Percentiles rank a stretch among this genome's conserved stretches.
phyloP scores from a whole-genome alignment of 164 flowering plant genomes.

The Sedum album region DNA sequence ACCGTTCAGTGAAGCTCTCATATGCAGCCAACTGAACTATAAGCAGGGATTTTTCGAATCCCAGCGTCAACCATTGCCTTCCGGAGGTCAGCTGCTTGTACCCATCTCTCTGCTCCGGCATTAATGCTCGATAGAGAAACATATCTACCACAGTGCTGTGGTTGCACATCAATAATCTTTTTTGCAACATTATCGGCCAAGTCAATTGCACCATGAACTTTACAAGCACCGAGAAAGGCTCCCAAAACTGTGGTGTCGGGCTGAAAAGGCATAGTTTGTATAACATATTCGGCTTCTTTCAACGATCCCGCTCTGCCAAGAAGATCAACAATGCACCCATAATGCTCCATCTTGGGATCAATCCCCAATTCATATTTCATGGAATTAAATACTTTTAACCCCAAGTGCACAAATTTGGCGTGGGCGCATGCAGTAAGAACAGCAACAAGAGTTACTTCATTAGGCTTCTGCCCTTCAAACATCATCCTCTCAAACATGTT shows the following conservation, averaged over 20 bases:
- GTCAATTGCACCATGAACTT: conserved; percentile 50
- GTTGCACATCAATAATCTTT: conserved; percentile 47
- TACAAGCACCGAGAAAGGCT: conserved; percentile 74
- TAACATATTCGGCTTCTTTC: conserved; percentile 41
- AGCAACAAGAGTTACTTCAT: conserved; percentile 57
- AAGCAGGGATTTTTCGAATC: conserved; percentile 44
- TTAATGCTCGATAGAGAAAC: conserved; percentile 49
- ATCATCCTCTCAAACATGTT: conserved; percentile 52
- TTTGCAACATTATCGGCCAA: conserved; percentile 42
- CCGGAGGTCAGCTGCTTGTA: conserved; percentile 44
- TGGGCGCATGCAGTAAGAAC: conserved; percentile 72
- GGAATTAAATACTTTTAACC: conserved; percentile 37
- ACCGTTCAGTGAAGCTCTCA: neutral
- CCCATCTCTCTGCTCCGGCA: conserved; percentile 58
- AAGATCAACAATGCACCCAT: conserved; percentile 77
- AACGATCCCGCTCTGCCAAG: conserved; percentile 69
- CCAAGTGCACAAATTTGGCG: conserved; percentile 38
- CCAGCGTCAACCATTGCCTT: conserved; percentile 44
- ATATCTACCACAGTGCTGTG: conserved; percentile 54
- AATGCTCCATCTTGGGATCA: conserved; percentile 63
- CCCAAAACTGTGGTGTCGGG: conserved; percentile 72
- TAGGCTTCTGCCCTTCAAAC: conserved; percentile 27
- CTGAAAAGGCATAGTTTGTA: conserved; percentile 56
- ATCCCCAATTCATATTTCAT: conserved; percentile 36
- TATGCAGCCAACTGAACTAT: conserved; percentile 23